phyloP scores from a whole-genome alignment of 148 eudicot species.

The Gaultheria prostrata region DNA sequence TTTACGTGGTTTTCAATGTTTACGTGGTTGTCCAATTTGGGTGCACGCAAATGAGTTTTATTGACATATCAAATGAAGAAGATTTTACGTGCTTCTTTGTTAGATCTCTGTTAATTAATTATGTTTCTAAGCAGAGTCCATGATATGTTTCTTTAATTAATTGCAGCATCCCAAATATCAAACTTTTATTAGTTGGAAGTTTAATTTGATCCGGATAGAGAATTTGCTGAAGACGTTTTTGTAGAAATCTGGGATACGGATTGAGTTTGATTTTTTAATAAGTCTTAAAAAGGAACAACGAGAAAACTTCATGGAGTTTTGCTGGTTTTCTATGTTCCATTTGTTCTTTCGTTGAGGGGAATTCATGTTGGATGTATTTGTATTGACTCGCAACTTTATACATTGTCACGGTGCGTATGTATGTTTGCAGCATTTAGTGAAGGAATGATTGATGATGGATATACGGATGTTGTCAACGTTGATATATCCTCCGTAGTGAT shows the following conservation, averaged over 20 bases:
- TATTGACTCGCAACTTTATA: not conserved
- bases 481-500: constrained; percentile 86
- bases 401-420: constrained; percentile 11
- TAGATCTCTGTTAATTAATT: not conserved
- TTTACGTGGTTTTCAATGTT: too few species aligned
- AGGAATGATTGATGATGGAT: constrained; percentile 81
- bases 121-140: too few species aligned
- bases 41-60: too few species aligned
- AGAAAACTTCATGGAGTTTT: not conserved
- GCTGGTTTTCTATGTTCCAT: not conserved
- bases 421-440: constrained; percentile 71
- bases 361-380: not conserved
- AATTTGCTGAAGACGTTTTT: not conserved
- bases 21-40: not conserved
- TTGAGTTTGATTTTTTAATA: not conserved
- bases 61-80: too few species aligned
- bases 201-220: not conserved
- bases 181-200: too few species aligned
- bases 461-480: constrained; percentile 61
- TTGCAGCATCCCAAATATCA: too few species aligned
- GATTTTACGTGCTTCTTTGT: too few species aligned
- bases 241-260: too few species aligned
- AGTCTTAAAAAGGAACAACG: not conserved
- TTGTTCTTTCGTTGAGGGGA: not conserved
- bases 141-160: not conserved